phyloP scores from a whole-genome alignment of 1,284 basidiomycete species.

The Sanghuangporus sanghuang region DNA sequence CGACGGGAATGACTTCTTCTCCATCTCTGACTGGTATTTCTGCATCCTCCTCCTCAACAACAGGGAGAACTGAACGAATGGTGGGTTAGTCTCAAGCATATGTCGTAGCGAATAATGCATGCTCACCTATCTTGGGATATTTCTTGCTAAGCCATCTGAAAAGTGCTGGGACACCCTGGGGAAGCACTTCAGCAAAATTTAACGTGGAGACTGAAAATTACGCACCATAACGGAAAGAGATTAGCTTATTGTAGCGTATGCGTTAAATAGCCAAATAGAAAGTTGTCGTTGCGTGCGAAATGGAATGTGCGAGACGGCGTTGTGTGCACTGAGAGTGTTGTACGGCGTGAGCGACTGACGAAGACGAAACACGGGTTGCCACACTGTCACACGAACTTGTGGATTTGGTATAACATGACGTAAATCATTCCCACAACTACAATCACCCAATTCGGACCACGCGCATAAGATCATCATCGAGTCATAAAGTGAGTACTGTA shows the following conservation, averaged over 20 bases:
- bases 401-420: background rate
- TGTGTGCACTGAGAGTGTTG: background rate
- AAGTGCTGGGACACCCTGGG: constrained; percentile 88
- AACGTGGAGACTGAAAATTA: background rate
- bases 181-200: background rate
- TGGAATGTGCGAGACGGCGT: background rate
- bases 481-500: background rate
- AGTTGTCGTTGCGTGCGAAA: background rate
- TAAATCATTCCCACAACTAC: background rate
- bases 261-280: background rate
- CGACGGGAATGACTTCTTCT: constrained; percentile 71
- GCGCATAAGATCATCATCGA: background rate
- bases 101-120: no score
- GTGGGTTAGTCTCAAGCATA: background rate
- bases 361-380: no score
- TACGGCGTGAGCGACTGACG: background rate
- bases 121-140: constrained; percentile 89
- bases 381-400: background rate
- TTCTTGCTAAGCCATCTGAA: constrained; percentile 96
- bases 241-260: background rate
- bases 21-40: constrained; percentile 68
- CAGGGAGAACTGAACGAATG: constrained; percentile 54
- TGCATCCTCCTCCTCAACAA: constrained; percentile 77
- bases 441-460: background rate
- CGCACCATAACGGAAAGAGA: constrained; percentile 18